Evolutionary conservation across 2,329 filamentous ascomycete genomes (phyloP).

Genomic region (Ascomycota sp.): DNA sequence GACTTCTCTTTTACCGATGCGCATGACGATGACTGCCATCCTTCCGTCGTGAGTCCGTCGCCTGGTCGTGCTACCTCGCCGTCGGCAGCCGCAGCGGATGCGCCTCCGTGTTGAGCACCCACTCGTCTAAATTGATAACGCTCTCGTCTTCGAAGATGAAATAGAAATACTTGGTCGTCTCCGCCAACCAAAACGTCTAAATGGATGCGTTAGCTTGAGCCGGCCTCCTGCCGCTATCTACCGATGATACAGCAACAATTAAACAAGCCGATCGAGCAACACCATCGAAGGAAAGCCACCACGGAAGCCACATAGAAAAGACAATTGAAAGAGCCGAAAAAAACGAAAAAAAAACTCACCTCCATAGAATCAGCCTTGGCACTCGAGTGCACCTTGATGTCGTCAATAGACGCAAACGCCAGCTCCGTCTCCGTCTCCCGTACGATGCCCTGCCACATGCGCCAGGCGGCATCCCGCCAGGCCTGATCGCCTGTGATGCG

Average conservation of each 20-base stretch:
- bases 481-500: constrained; percentile 24
- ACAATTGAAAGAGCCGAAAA: neutral
- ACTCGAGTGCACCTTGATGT: constrained; percentile 13
- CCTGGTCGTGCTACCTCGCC: constrained; percentile 4
- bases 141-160: constrained; percentile 46
- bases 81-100: constrained; percentile 23
- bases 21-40: too few relatives aligned
- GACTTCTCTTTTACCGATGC: too few relatives aligned
- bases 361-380: constrained; percentile 41
- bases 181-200: constrained; percentile 49
- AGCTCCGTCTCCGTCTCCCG: constrained; percentile 20
- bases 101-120: constrained; percentile 41
- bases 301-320: too few relatives aligned
- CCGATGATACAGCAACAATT: too few relatives aligned
- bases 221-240: too few relatives aligned
- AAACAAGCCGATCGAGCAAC: too few relatives aligned
- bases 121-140: constrained; percentile 47
- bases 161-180: constrained; percentile 65
- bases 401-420: constrained; percentile 20
- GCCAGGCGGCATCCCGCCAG: constrained; percentile 24
- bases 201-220: neutral
- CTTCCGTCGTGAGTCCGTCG: neutral
- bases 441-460: constrained; percentile 24
- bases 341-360: constrained; percentile 11
- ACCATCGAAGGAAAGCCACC: too few relatives aligned